phyloP scores from a whole-genome alignment of 2,329 filamentous ascomycete genomes.

The Talaromyces albobiverticillius region DNA sequence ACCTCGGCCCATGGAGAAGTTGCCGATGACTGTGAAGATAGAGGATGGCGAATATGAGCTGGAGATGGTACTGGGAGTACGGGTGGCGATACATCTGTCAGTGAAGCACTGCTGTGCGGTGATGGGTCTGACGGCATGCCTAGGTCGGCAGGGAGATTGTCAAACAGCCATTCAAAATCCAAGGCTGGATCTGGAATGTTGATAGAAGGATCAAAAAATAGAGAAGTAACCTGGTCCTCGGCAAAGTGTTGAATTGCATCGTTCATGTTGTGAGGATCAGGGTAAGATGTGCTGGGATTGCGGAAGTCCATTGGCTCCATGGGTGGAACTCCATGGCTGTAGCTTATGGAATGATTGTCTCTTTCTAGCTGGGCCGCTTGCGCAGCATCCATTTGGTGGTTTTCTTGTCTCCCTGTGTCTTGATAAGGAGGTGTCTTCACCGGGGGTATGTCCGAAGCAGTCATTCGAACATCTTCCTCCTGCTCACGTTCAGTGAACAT shows the following conservation, averaged over 20 bases:
- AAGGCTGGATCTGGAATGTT: slow-evolving; percentile 19
- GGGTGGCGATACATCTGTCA: slow-evolving; percentile 16
- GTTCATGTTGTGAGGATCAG: slow-evolving; percentile 1
- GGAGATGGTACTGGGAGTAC: slow-evolving; percentile 15
- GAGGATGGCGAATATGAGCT: slow-evolving; percentile 16
- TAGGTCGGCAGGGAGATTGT: slow-evolving; percentile 17
- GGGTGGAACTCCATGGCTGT: not conserved
- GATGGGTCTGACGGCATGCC: slow-evolving; percentile 13
- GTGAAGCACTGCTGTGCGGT: slow-evolving; percentile 13
- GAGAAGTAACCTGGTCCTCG: slow-evolving; percentile 17
- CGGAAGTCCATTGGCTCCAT: slow-evolving; percentile 4
- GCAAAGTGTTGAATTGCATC: slow-evolving; percentile 8
- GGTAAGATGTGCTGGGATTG: not conserved
- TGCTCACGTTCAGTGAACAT: slow-evolving; percentile 15
- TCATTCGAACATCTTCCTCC: slow-evolving; percentile 9
- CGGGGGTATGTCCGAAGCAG: not conserved
- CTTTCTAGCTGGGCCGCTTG: not conserved
- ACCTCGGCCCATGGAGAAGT: slow-evolving; percentile 20
- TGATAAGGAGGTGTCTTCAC: slow-evolving; percentile 10
- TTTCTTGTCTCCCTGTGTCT: not conserved
- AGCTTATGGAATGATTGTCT: not conserved
- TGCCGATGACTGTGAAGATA: slow-evolving; percentile 11
- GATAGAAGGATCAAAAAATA: slow-evolving; percentile 22
- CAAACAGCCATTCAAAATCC: slow-evolving; percentile 26
- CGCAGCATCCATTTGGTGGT: not conserved